Conservation (phyloP, 2,329 filamentous ascomycete species). For the Cryphonectria japonica region DNA sequence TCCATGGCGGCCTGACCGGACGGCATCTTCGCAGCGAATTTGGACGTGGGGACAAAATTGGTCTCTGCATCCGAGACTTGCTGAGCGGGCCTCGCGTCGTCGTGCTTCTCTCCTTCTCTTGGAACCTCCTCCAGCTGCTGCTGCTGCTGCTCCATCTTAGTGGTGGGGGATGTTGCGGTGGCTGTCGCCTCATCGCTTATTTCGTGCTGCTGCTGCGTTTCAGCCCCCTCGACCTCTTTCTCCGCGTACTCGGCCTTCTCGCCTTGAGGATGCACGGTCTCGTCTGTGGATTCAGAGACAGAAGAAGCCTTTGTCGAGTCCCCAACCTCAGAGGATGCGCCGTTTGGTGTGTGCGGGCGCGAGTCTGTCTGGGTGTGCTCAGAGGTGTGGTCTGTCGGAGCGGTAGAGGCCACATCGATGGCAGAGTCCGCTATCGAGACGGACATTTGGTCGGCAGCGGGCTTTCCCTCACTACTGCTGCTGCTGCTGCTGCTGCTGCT, state of each 20-base stretch:
- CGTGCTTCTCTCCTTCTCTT: background rate
- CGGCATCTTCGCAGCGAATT: slow-evolving; percentile 32
- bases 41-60: slow-evolving; percentile 34
- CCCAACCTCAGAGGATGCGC: slow-evolving; percentile 57
- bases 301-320: slow-evolving; percentile 68
- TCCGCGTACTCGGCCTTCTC: slow-evolving; percentile 35
- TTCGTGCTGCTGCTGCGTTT: slow-evolving; percentile 22
- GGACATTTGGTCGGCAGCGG: slow-evolving; percentile 39
- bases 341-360: slow-evolving; percentile 59
- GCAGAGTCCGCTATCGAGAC: slow-evolving; percentile 58
- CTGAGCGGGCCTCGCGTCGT: slow-evolving; percentile 8
- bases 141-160: background rate
- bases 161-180: slow-evolving; percentile 8
- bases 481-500: background rate
- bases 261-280: slow-evolving; percentile 53
- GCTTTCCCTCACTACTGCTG: slow-evolving; percentile 30
- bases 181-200: slow-evolving; percentile 21
- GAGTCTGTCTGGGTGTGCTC: slow-evolving; percentile 59
- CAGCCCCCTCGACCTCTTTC: slow-evolving; percentile 21
- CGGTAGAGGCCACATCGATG: slow-evolving; percentile 54
- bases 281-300: slow-evolving; percentile 65
- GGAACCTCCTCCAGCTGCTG: slow-evolving; percentile 20
- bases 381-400: slow-evolving; percentile 51
- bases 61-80: slow-evolving; percentile 21
- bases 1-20: slow-evolving; percentile 29